Evolutionary conservation across 345 rosid species (phyloP).

Genomic region (Camelina sativa): DNA sequence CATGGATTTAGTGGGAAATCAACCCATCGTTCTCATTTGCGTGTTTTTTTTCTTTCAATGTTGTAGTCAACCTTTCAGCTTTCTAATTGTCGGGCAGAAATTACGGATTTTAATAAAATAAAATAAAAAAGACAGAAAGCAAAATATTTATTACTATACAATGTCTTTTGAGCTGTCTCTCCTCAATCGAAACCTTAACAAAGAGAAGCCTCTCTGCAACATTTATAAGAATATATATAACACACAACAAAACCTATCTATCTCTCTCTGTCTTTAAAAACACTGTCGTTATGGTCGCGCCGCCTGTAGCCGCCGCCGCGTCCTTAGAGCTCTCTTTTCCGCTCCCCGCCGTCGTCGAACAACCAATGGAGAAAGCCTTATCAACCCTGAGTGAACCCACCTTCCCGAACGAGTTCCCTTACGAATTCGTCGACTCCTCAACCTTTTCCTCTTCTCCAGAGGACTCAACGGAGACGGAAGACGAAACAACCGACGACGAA

Average conservation of each 20-base stretch:
- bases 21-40: conserved; percentile 21
- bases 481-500: conserved; percentile 63
- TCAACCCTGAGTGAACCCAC: conserved; percentile 28
- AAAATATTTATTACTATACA: not conserved
- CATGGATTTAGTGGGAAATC: too few species aligned
- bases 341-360: conserved; percentile 41
- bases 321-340: conserved; percentile 53
- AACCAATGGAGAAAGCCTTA: conserved; percentile 22
- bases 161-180: conserved; percentile 39
- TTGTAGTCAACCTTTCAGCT: conserved; percentile 18
- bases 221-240: conserved; percentile 30
- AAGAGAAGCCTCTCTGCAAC: conserved; percentile 56
- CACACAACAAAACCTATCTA: not conserved
- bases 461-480: conserved; percentile 62
- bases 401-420: conserved; percentile 70
- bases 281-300: conserved; percentile 38
- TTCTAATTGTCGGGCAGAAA: conserved; percentile 15
- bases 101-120: conserved; percentile 25
- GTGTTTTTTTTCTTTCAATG: too few species aligned
- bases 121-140: not conserved
- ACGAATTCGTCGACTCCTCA: conserved; percentile 57
- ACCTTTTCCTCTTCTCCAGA: conserved; percentile 49
- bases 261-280: not conserved
- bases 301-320: conserved; percentile 42
- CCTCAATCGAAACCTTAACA: conserved; percentile 60